phyloP scores from a whole-genome alignment of 768 basidiomycete genomes.

The Mycena sanguinolenta region DNA sequence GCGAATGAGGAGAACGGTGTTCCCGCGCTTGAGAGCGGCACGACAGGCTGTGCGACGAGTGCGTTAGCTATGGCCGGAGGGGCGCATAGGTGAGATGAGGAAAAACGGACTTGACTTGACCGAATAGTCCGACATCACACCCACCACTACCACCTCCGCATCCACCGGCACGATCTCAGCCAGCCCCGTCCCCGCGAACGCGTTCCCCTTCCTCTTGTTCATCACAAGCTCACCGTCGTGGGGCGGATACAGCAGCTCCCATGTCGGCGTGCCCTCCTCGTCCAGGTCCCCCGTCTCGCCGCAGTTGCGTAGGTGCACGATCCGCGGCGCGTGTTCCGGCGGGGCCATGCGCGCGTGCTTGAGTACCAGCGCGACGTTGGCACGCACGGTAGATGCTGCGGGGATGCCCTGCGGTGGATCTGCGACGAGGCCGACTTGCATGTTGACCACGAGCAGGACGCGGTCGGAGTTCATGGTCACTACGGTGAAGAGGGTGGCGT shows the following conservation, averaged over 20 bases:
- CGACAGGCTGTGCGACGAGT: too few relatives aligned
- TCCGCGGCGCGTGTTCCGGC: conserved; percentile 67
- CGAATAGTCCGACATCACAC: conserved; percentile 78
- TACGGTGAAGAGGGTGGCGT: too few relatives aligned
- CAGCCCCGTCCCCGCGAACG: conserved; percentile 72
- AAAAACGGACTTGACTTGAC: conserved; percentile 55
- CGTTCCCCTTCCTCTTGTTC: conserved; percentile 80
- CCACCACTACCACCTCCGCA: conserved; percentile 75
- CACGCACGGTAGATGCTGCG: conserved; percentile 46
- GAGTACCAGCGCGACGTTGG: conserved; percentile 56
- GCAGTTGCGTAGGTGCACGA: conserved; percentile 77
- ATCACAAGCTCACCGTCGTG: conserved; percentile 65
- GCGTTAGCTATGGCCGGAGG: conserved; percentile 39
- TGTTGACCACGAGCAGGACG: conserved; percentile 61
- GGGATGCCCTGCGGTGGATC: conserved; percentile 56
- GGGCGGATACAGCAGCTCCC: conserved; percentile 71
- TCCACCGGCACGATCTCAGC: conserved; percentile 61
- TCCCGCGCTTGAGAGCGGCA: conserved; percentile 72
- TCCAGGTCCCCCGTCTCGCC: conserved; percentile 75
- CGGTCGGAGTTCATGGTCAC: conserved; percentile 38
- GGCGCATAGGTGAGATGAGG: background rate
- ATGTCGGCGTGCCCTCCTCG: conserved; percentile 67
- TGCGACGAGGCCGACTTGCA: conserved; percentile 54
- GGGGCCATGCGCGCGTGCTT: conserved; percentile 51
- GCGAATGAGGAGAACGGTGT: conserved; percentile 72